Percentiles rank a stretch among this genome's conserved stretches.
phyloP scores from a whole-genome alignment of 2,329 filamentous ascomycete species.

The Harringtonia lauricola region DNA sequence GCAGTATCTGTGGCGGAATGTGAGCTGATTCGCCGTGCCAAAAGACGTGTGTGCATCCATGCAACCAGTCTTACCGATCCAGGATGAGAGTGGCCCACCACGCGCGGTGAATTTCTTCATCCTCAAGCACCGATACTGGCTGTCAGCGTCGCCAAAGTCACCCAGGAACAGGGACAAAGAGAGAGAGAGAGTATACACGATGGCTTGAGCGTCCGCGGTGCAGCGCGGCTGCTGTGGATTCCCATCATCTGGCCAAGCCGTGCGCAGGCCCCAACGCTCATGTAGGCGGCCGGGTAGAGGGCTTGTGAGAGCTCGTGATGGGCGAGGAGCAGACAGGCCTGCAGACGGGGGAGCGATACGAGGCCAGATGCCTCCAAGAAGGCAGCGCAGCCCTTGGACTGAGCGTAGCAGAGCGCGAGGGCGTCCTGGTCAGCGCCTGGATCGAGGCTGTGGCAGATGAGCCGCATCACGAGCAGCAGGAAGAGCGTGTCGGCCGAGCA shows the following conservation, averaged over 20 bases:
- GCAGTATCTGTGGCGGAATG: constrained; percentile 2
- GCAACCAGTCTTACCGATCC: constrained; percentile 4
- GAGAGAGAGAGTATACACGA: not conserved
- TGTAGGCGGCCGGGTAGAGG: constrained; percentile 8
- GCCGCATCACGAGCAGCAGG: constrained; percentile 3
- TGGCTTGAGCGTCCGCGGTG: not conserved
- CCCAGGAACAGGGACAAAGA: not conserved
- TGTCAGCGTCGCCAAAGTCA: not conserved
- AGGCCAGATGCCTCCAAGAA: constrained; percentile 5
- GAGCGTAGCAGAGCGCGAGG: constrained; percentile 1
- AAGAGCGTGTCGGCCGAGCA: constrained; percentile 2
- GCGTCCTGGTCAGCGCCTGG: not conserved
- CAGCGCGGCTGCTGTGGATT: constrained; percentile 1
- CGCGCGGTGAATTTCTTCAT: constrained; percentile 6
- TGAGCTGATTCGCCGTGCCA: no score
- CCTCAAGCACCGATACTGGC: constrained; percentile 3
- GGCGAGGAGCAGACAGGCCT: constrained; percentile 6
- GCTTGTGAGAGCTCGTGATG: constrained; percentile 7
- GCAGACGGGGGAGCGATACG: constrained; percentile 5
- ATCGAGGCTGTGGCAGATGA: constrained; percentile 2
- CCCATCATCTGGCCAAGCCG: constrained; percentile 8
- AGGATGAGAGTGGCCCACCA: constrained; percentile 10
- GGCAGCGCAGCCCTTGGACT: constrained; percentile 3
- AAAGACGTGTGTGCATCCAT: not conserved
- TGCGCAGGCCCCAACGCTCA: constrained; percentile 8